phyloP scores from a whole-genome alignment of 257 asterid species.

The Perilla frutescens region DNA sequence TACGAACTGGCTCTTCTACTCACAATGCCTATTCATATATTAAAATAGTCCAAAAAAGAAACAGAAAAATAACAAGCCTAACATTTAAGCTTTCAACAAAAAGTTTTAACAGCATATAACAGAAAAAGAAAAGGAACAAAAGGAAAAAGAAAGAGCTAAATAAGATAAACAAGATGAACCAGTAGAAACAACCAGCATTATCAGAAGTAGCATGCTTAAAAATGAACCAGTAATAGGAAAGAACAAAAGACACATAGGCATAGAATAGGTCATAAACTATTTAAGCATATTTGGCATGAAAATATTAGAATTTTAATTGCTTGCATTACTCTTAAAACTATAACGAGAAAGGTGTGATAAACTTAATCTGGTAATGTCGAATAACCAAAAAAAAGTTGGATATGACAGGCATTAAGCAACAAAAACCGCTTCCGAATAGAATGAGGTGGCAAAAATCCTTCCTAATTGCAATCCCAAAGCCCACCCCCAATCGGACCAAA shows the following conservation, averaged over 20 bases:
- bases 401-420: neutral
- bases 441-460: neutral
- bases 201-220: neutral
- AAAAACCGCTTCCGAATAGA: neutral
- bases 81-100: neutral
- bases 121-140: too few relatives aligned
- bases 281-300: too few relatives aligned
- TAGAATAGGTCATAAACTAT: neutral
- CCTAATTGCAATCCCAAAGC: neutral
- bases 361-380: neutral
- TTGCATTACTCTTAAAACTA: neutral
- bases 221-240: slow-evolving; percentile 6
- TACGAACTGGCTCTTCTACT: neutral
- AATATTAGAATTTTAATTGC: too few relatives aligned
- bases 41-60: slow-evolving; percentile 2
- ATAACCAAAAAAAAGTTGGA: neutral
- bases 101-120: neutral
- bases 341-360: neutral
- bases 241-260: neutral
- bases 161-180: neutral
- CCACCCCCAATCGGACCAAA: neutral
- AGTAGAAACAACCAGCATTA: neutral
- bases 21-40: neutral
- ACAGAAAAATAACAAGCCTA: neutral
- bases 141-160: neutral